phyloP scores from a whole-genome alignment of 1,284 basidiomycete species.

The Phellinidium pouzarii region DNA sequence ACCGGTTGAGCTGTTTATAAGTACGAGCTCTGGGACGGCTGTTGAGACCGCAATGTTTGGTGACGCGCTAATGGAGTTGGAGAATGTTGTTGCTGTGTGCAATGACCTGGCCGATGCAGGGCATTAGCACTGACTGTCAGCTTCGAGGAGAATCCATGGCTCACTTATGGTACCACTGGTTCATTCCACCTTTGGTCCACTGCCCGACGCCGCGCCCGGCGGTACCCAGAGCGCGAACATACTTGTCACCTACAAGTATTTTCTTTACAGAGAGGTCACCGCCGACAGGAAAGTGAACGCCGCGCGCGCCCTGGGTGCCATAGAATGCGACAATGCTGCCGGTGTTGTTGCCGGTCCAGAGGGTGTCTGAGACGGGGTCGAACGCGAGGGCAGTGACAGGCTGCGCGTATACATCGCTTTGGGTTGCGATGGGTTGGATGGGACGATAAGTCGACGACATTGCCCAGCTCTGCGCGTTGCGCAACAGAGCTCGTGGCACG shows the following conservation, averaged over 20 bases:
- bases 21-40: conserved; percentile 53
- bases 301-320: conserved; percentile 57
- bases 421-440: conserved; percentile 31
- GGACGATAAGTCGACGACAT: conserved; percentile 37
- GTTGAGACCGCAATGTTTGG: conserved; percentile 60
- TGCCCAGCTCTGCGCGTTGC: too few species aligned
- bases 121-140: conserved; percentile 10
- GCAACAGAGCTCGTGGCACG: not conserved
- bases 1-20: conserved; percentile 76
- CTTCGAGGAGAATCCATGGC: conserved; percentile 21
- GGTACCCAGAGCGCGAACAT: conserved; percentile 58
- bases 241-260: conserved; percentile 67
- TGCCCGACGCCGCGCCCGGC: conserved; percentile 59
- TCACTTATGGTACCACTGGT: conserved; percentile 72
- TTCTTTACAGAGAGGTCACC: conserved; percentile 61
- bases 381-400: conserved; percentile 74
- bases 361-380: conserved; percentile 83
- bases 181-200: conserved; percentile 77
- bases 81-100: conserved; percentile 51
- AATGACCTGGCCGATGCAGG: conserved; percentile 29
- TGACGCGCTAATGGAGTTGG: conserved; percentile 44
- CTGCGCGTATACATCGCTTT: conserved; percentile 38
- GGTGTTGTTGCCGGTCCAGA: conserved; percentile 79
- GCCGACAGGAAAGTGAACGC: conserved; percentile 74
- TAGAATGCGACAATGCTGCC: conserved; percentile 75